phyloP scores from a whole-genome alignment of 352 stramenopile genomes.

The Phytophthora chlamydospora region DNA sequence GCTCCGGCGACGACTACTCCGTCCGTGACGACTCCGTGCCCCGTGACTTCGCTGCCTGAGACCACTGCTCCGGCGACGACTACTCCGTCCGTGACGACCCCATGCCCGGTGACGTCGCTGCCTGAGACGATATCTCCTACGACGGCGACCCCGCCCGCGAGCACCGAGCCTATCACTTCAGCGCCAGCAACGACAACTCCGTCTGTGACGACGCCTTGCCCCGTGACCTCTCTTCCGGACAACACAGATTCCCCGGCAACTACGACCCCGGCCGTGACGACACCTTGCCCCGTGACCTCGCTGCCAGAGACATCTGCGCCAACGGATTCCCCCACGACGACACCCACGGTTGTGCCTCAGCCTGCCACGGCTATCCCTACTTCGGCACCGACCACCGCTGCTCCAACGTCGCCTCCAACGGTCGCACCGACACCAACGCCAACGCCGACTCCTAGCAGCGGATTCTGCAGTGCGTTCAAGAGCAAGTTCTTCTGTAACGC shows the following conservation, averaged over 20 bases:
- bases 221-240: conserved; percentile 2
- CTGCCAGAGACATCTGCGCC: conserved; percentile 8
- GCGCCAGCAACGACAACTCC: not conserved
- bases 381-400: not conserved
- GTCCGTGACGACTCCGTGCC: not conserved
- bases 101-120: conserved; percentile 9
- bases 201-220: not conserved
- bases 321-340: not conserved
- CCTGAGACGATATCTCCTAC: not conserved
- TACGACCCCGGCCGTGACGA: not conserved
- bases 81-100: conserved; percentile 2
- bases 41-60: conserved; percentile 6
- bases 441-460: conserved; percentile 9
- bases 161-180: conserved; percentile 3
- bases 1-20: not conserved
- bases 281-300: conserved; percentile 13
- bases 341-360: not conserved
- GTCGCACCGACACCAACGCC: conserved; percentile 5
- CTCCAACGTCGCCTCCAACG: not conserved
- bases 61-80: not conserved
- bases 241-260: conserved; percentile 2
- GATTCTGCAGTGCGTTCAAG: conserved; percentile 23
- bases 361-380: not conserved
- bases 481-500: conserved; percentile 30
- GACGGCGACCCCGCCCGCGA: not conserved